Percentiles rank a stretch among this genome's conserved stretches.
Evolutionary conservation across 2,329 filamentous ascomycete genomes (phyloP).

Genomic region (Alternaria sp.): DNA sequence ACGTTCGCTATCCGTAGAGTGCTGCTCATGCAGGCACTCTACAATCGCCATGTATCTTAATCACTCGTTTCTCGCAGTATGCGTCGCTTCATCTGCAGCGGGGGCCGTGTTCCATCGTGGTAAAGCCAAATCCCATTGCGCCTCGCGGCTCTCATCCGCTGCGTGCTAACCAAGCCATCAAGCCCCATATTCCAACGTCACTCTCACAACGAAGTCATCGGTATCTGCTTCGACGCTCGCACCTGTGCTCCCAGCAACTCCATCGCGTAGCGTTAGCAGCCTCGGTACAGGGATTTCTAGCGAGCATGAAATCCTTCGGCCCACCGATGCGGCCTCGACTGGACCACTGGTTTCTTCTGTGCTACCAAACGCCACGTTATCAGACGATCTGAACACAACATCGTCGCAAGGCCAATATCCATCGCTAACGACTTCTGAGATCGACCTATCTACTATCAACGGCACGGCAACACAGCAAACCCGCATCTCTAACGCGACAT

Average conservation of each 20-base stretch:
- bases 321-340: slow-evolving; percentile 11
- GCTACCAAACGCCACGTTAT: slow-evolving; percentile 1
- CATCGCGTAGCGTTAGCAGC: background rate
- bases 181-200: slow-evolving; percentile 39
- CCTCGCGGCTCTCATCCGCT: slow-evolving; percentile 28
- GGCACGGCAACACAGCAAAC: slow-evolving; percentile 7
- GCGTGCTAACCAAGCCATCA: slow-evolving; percentile 37
- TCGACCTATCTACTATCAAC: background rate
- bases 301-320: slow-evolving; percentile 14
- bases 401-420: background rate
- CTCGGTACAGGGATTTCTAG: slow-evolving; percentile 3
- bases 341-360: slow-evolving; percentile 1
- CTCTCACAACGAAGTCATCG: slow-evolving; percentile 19
- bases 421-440: background rate
- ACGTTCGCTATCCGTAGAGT: slow-evolving; percentile 31
- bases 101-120: slow-evolving; percentile 31
- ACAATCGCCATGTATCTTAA: slow-evolving; percentile 23
- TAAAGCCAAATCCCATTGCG: slow-evolving; percentile 24
- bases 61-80: slow-evolving; percentile 18
- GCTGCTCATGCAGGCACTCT: slow-evolving; percentile 25
- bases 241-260: background rate
- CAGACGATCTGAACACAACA: background rate
- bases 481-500: slow-evolving; percentile 24
- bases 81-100: slow-evolving; percentile 20
- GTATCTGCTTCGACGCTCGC: slow-evolving; percentile 11